Evolutionary conservation across 352 stramenopile genomes (phyloP).

Genomic region (Stephanocyclus meneghinianus): DNA sequence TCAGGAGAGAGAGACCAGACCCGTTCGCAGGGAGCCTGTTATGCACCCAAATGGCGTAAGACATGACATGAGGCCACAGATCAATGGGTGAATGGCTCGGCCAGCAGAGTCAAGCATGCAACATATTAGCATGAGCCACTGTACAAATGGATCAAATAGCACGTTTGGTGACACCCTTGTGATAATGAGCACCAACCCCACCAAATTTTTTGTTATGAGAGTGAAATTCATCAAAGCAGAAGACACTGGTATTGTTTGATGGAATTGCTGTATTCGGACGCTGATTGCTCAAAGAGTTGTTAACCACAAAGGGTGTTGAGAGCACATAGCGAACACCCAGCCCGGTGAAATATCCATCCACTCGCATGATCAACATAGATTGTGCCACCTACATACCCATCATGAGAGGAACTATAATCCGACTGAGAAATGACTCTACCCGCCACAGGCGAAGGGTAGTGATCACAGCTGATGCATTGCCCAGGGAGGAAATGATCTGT

Average conservation of each 20-base stretch:
- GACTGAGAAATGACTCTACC: neutral
- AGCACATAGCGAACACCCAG: neutral
- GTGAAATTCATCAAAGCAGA: constrained; percentile 1
- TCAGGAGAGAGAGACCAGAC: constrained; percentile 26
- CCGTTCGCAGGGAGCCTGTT: neutral
- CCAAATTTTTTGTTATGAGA: constrained; percentile 9
- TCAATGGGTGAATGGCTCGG: constrained; percentile 9
- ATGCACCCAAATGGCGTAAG: constrained; percentile 11
- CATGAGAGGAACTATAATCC: neutral
- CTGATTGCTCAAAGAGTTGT: neutral
- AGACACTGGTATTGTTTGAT: constrained; percentile 17
- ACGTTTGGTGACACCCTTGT: constrained; percentile 57
- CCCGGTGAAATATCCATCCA: constrained; percentile 8
- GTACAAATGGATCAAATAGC: constrained; percentile 26
- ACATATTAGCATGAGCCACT: constrained; percentile 5
- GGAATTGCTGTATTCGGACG: neutral
- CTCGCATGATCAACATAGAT: constrained; percentile 18
- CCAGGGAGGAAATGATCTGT: neutral
- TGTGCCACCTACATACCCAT: constrained; percentile 3
- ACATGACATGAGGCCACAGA: neutral
- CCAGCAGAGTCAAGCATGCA: constrained; percentile 13
- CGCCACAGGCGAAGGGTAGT: neutral
- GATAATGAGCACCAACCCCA: constrained; percentile 54
- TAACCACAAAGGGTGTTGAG: neutral
- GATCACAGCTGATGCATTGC: constrained; percentile 6